These are phyloP conservation scores for Ascochyta clinopodiicola DNA, from an alignment of 2,329 filamentous ascomycete species.

Conservation along the genomic window DNA sequence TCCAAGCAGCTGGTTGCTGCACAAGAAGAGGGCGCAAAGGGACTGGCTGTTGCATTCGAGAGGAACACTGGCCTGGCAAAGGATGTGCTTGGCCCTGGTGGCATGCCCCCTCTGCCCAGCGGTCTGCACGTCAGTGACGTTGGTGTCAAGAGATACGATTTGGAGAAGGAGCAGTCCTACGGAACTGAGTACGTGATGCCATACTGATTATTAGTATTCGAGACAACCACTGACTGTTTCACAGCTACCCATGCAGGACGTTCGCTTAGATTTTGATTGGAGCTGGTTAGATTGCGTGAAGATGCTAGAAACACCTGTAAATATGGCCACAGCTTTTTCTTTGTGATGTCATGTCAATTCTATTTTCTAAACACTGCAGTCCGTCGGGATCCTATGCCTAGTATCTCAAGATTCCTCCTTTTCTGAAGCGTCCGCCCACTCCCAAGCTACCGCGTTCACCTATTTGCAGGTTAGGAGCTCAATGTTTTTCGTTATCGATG, in stretches of 20 bases:
- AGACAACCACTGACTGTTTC: slow-evolving; percentile 18
- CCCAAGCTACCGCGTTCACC: background rate
- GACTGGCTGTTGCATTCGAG: slow-evolving; percentile 75
- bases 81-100: slow-evolving; percentile 73
- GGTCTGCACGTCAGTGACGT: slow-evolving; percentile 64
- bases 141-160: slow-evolving; percentile 74
- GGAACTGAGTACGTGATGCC: slow-evolving; percentile 44
- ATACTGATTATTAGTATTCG: background rate
- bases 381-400: background rate
- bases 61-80: slow-evolving; percentile 62
- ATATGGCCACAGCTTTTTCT: slow-evolving; percentile 30
- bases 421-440: background rate
- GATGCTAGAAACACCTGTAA: slow-evolving; percentile 33
- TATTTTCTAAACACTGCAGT: background rate
- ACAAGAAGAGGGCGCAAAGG: slow-evolving; percentile 74
- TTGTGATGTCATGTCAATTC: slow-evolving; percentile 15
- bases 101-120: slow-evolving; percentile 85
- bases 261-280: slow-evolving; percentile 41
- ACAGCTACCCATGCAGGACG: slow-evolving; percentile 55
- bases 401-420: background rate
- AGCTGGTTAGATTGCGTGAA: slow-evolving; percentile 13
- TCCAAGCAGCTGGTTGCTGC: slow-evolving; percentile 76
- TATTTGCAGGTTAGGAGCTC: background rate
- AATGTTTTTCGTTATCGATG: too few relatives aligned
- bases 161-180: slow-evolving; percentile 74